Conservation (phyloP, 2,329 filamentous ascomycete genomes). For the Fusarium sp. region DNA sequence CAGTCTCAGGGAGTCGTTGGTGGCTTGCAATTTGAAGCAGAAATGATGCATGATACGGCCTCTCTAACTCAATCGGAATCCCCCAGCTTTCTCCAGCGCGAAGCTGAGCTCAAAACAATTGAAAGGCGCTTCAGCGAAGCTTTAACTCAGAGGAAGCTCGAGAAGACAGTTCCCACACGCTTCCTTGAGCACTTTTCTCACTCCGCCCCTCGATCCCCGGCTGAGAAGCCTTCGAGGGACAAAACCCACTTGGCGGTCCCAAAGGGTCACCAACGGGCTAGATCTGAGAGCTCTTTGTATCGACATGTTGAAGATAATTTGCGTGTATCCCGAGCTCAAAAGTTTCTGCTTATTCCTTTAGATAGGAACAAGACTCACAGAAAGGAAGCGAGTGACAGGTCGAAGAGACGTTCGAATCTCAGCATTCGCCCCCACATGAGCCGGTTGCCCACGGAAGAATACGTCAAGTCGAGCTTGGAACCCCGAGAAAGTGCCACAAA, state of each 20-base stretch:
- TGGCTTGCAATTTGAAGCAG: not conserved
- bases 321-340: not conserved
- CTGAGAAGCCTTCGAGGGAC: slow-evolving; percentile 49
- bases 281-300: slow-evolving; percentile 9
- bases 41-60: not conserved
- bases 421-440: slow-evolving; percentile 32
- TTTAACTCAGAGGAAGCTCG: slow-evolving; percentile 46
- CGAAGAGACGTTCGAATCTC: slow-evolving; percentile 30
- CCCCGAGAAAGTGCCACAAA: slow-evolving; percentile 41
- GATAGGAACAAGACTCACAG: not conserved
- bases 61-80: slow-evolving; percentile 50
- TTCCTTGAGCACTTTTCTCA: slow-evolving; percentile 55
- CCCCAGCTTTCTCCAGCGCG: slow-evolving; percentile 53
- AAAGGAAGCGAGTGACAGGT: slow-evolving; percentile 14
- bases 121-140: slow-evolving; percentile 55
- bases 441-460: slow-evolving; percentile 11
- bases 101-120: slow-evolving; percentile 54
- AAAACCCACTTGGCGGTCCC: slow-evolving; percentile 52
- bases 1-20: not conserved
- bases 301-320: not conserved
- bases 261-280: slow-evolving; percentile 43
- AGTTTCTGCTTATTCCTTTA: not conserved
- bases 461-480: slow-evolving; percentile 16
- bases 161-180: slow-evolving; percentile 50
- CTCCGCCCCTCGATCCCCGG: slow-evolving; percentile 4